These are phyloP conservation scores for Trichoderma guizhouense DNA, from an alignment of 2,329 filamentous ascomycete genomes.

Conservation along the genomic window DNA sequence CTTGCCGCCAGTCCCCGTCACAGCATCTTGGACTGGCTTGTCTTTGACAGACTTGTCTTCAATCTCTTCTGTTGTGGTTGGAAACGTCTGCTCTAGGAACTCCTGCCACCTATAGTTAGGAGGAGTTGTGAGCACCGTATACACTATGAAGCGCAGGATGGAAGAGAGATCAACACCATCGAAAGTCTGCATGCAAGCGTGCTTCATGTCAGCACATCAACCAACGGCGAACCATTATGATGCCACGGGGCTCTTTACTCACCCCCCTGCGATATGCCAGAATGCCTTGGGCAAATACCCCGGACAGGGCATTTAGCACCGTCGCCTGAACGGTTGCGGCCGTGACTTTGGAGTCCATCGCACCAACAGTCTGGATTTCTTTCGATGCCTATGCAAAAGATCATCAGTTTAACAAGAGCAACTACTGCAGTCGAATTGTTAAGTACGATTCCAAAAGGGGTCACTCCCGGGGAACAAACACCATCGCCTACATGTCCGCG, in stretches of 20 bases:
- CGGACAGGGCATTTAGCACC: constrained; percentile 11
- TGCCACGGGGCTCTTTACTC: background rate
- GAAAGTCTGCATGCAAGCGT: background rate
- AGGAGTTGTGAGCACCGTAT: constrained; percentile 15
- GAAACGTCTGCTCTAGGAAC: constrained; percentile 8
- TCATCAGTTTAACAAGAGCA: background rate
- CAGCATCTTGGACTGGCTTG: background rate
- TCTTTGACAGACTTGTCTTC: background rate
- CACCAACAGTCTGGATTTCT: background rate
- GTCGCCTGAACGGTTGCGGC: constrained; percentile 11
- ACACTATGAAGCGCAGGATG: constrained; percentile 11
- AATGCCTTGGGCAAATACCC: constrained; percentile 15
- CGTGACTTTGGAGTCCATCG: constrained; percentile 14
- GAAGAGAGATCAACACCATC: constrained; percentile 10
- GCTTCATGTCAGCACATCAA: background rate
- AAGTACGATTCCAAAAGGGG: constrained; percentile 2
- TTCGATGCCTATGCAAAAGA: background rate
- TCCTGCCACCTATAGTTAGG: constrained; percentile 18
- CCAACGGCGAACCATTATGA: background rate
- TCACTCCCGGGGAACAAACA: background rate
- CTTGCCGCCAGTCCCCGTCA: background rate
- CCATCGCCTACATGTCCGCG: background rate
- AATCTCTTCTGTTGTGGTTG: constrained; percentile 1
- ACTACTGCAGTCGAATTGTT: background rate
- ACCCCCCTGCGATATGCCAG: constrained; percentile 10